These are phyloP conservation scores for Stachybotrys echinatus DNA, from an alignment of 2,329 filamentous ascomycete species.

Conservation along the genomic window DNA sequence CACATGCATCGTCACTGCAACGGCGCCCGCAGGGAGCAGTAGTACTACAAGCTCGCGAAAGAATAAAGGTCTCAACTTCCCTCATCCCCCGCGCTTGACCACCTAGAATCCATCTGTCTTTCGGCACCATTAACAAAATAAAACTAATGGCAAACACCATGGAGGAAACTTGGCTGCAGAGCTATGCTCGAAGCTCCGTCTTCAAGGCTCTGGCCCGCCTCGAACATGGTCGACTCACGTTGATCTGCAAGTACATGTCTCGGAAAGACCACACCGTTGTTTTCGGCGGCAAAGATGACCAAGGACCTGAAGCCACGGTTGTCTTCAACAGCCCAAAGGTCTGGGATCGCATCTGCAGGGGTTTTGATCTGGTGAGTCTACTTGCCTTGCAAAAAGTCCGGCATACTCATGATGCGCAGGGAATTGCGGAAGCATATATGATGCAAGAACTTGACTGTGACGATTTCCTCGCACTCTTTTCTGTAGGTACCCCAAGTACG, in stretches of 20 bases:
- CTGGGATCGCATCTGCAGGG: conserved; percentile 7
- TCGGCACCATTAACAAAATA: neutral
- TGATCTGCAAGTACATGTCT: conserved; percentile 1
- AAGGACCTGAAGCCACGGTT: neutral
- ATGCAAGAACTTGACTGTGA: conserved; percentile 7
- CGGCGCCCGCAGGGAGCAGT: too few species aligned
- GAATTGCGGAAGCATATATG: conserved; percentile 10
- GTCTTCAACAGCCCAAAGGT: conserved; percentile 4
- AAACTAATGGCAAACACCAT: neutral
- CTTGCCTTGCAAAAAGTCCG: neutral
- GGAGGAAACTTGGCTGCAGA: conserved; percentile 8
- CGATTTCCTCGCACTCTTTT: conserved; percentile 6
- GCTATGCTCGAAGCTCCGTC: conserved; percentile 4
- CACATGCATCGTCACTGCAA: too few species aligned
- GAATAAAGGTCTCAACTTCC: too few species aligned
- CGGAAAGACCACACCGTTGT: neutral
- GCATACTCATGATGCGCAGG: neutral
- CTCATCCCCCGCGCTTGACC: too few species aligned
- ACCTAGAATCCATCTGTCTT: neutral
- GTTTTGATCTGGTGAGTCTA: conserved; percentile 6
- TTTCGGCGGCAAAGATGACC: neutral
- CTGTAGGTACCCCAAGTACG: neutral
- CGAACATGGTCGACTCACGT: conserved; percentile 2
- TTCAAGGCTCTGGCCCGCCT: conserved; percentile 5
- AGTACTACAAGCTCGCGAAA: too few species aligned